Percentiles rank a stretch among this genome's conserved stretches.
Conservation (phyloP, 148 eudicot species). For the Silene uniflora region DNA sequence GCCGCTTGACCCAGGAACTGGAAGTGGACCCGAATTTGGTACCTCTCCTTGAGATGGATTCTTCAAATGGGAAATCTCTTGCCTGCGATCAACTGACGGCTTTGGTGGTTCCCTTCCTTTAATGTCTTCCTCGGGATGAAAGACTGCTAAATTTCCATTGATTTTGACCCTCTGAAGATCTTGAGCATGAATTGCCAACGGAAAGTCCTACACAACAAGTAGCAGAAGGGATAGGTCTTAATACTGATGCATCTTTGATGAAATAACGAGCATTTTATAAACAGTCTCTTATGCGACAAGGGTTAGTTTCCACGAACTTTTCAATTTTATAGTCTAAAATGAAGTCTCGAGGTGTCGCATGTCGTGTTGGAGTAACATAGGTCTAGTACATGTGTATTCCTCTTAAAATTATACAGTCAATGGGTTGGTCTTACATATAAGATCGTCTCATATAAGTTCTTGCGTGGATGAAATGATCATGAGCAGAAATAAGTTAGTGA, state of each 20-base stretch:
- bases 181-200: conserved; percentile 30
- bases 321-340: no score
- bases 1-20: conserved; percentile 91
- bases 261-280: not conserved
- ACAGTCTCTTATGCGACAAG: not conserved
- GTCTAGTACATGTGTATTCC: no score
- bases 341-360: no score
- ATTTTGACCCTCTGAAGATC: conserved; percentile 40
- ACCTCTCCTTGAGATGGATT: conserved; percentile 80
- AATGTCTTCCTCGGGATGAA: conserved; percentile 48
- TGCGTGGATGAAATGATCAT: not conserved
- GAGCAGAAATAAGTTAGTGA: not conserved
- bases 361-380: no score
- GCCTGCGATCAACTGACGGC: conserved; percentile 33
- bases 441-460: not conserved
- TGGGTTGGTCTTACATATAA: no score
- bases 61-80: conserved; percentile 52
- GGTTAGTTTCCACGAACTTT: no score
- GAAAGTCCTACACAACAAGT: conserved; percentile 45
- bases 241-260: not conserved
- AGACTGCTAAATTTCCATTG: conserved; percentile 37
- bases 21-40: conserved; percentile 78
- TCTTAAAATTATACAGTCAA: no score
- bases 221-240: not conserved
- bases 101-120: conserved; percentile 51